These are phyloP conservation scores for Mycena haematopus DNA, from an alignment of 768 basidiomycete species.

Conservation along the genomic window DNA sequence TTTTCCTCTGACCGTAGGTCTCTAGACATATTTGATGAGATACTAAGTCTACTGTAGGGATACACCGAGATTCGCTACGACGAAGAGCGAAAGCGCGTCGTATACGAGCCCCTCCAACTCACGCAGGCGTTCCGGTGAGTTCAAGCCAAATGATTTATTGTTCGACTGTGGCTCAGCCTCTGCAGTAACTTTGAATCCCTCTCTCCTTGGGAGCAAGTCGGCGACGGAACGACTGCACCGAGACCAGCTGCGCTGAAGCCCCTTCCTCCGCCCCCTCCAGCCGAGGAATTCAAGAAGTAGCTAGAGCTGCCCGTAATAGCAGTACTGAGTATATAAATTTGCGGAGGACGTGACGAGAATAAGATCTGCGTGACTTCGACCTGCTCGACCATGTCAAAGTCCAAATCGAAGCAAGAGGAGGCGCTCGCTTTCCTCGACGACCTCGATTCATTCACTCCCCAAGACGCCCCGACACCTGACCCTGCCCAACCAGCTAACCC, in stretches of 20 bases:
- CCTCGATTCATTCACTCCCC: conserved; percentile 79
- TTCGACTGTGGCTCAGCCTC: conserved; percentile 3
- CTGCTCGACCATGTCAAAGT: conserved; percentile 47
- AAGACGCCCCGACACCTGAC: conserved; percentile 30
- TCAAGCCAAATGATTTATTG: neutral
- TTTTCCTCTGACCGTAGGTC: conserved; percentile 90
- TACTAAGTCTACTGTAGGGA: conserved; percentile 59
- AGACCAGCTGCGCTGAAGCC: conserved; percentile 79
- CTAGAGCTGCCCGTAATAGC: too few relatives aligned
- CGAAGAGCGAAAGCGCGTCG: conserved; percentile 95
- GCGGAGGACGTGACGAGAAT: too few relatives aligned
- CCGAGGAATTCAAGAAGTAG: conserved; percentile 83
- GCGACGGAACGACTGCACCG: conserved; percentile 57
- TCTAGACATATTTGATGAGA: conserved; percentile 1
- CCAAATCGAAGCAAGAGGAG: conserved; percentile 85
- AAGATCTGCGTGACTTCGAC: neutral
- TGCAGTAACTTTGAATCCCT: conserved; percentile 90
- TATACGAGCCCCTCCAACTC: conserved; percentile 96
- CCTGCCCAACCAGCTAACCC: conserved; percentile 28
- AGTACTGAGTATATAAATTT: too few relatives aligned
- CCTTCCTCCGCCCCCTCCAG: conserved; percentile 69
- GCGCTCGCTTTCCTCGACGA: conserved; percentile 94
- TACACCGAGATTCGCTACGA: conserved; percentile 98
- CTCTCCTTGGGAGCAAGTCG: conserved; percentile 96
- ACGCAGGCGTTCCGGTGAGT: conserved; percentile 96